Conservation (phyloP, 2,329 filamentous ascomycete genomes). For the Penicillium griseofulvum region DNA sequence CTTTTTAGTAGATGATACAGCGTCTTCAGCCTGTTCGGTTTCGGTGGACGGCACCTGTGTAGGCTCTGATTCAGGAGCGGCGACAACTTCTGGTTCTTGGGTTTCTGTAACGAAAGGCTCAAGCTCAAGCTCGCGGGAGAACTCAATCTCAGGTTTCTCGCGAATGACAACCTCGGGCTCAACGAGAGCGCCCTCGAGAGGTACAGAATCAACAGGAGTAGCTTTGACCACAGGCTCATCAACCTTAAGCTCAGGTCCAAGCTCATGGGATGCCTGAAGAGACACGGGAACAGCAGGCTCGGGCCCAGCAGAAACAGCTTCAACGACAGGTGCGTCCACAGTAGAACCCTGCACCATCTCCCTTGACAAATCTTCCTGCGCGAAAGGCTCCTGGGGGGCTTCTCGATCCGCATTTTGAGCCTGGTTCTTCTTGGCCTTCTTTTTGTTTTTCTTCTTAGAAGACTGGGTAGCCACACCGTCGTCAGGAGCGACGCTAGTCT, state of each 20-base stretch:
- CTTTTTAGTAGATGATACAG: constrained; percentile 13
- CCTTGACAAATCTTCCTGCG: constrained; percentile 1
- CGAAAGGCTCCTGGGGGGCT: constrained; percentile 10
- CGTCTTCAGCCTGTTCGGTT: constrained; percentile 3
- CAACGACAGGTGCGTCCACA: neutral
- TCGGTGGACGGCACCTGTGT: neutral
- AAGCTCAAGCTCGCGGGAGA: neutral
- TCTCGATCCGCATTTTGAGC: constrained; percentile 13
- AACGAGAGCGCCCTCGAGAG: neutral
- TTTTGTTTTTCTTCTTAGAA: constrained; percentile 35
- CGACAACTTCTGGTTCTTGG: neutral
- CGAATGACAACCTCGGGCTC: neutral
- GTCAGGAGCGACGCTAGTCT: constrained; percentile 15
- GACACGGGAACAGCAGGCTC: neutral
- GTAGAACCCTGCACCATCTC: neutral
- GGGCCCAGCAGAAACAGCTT: neutral
- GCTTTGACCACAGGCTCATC: neutral
- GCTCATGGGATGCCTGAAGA: neutral
- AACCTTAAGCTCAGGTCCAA: neutral
- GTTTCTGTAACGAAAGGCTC: neutral
- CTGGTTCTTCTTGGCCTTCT: constrained; percentile 35
- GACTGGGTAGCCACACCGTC: constrained; percentile 15
- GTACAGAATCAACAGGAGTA: neutral
- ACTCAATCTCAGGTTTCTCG: constrained; percentile 2
- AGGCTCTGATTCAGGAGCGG: neutral